These are phyloP conservation scores for Lophiostoma macrostomum DNA, from an alignment of 495 filamentous ascomycete genomes.

Conservation along the genomic window DNA sequence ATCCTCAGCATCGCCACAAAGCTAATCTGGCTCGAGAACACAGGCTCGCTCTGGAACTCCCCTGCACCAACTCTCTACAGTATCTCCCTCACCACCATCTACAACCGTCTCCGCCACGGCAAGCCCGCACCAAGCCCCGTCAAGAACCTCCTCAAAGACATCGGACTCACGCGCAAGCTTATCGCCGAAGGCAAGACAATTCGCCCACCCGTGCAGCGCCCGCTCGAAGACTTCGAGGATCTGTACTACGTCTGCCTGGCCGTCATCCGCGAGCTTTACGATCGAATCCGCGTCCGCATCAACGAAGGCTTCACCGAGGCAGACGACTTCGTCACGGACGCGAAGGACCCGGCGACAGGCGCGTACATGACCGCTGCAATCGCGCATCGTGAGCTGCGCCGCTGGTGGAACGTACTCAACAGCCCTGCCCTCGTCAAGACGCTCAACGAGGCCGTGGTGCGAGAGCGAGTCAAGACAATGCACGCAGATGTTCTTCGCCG, in stretches of 20 bases:
- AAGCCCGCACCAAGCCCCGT: not conserved
- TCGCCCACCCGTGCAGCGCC: not conserved
- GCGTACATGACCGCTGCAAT: not conserved
- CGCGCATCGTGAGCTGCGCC: no score
- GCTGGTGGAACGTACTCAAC: constrained; percentile 11
- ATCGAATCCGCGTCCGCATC: not conserved
- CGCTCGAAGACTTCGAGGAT: constrained; percentile 16
- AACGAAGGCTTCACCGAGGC: constrained; percentile 2
- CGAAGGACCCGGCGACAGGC: not conserved
- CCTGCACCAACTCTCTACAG: not conserved
- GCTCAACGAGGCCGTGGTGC: constrained; percentile 1
- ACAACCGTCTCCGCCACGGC: constrained; percentile 3
- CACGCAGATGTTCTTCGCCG: not conserved
- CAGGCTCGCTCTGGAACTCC: not conserved
- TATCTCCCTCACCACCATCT: not conserved
- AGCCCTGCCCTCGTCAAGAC: not conserved
- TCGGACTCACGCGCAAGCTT: not conserved
- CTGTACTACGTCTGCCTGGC: constrained; percentile 14
- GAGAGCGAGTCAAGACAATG: not conserved
- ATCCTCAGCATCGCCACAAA: not conserved
- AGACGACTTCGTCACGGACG: not conserved
- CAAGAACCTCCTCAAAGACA: not conserved
- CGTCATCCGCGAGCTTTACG: not conserved
- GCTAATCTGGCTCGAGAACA: not conserved
- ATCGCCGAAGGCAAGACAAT: not conserved